Evolutionary conservation across 345 rosid species (phyloP), one percentile per base, ranked within the genome.

Genomic region (Hevea brasiliensis): DNA sequence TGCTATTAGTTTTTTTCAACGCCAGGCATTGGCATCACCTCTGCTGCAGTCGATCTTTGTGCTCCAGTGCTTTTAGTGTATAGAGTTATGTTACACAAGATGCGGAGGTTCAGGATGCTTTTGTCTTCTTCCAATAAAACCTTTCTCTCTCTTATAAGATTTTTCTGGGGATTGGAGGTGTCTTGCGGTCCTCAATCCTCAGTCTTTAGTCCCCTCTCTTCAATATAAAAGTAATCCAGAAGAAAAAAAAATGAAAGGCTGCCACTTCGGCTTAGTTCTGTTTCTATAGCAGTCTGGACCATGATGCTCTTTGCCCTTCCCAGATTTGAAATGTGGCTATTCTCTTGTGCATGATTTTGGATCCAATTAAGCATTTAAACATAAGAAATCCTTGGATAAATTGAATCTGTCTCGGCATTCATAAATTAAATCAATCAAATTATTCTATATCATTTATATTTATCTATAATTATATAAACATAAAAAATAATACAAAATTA

Each of bases 41-140:
- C 47, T 9, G 47, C 12, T 44, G 47, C 47, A 44, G 56, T 48
- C 42, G 37, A 61, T 76, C 27, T 72, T 40, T 40, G 37, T n/a
- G 44, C 63, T 50, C 54, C 76, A 42, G 58, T 66, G 18, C 56
- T n/a, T 64, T 60, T 68, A 50, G 61, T 41, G 29, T 8, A 61
- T 50, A 70, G 50, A 5, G 65, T 44, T 69, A 37, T 15, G 32
- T 61, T 0, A 14, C 69, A 67, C 77, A 59, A 53, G 45, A 70
- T 17, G 29, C 51, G 50, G 32, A 79, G 68, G 17, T 13, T 47
- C 42, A 20, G 54, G 71, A 32, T 21, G 70, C 78, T 75, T 79
- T 81, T 81, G 79, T 75, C 65, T 77, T 79, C 62, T 72, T 76
- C 74, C 85, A 44, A 79, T 78, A 58, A 78, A 77, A 81, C 51